Evolutionary conservation across 768 basidiomycete species (phyloP).

Genomic region (Phaeotremella skinneri): DNA sequence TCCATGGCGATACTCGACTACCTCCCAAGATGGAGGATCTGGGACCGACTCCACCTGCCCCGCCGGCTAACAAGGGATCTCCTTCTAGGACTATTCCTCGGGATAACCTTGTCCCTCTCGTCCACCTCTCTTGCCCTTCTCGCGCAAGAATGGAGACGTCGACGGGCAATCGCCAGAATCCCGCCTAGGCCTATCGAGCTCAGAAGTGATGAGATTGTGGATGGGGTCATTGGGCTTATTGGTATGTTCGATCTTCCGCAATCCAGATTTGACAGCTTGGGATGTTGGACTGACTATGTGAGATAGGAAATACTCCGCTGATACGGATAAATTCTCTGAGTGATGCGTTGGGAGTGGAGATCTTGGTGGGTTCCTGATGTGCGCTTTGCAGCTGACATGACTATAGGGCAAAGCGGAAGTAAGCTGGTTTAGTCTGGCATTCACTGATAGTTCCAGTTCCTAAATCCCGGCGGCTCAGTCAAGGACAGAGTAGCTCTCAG

Average conservation of each 20-base stretch:
- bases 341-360: constrained; percentile 85
- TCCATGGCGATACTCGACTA: background rate
- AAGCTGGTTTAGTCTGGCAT: constrained; percentile 9
- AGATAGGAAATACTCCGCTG: constrained; percentile 85
- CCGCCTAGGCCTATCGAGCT: constrained; percentile 49
- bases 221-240: constrained; percentile 76
- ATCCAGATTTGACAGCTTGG: background rate
- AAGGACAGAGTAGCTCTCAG: constrained; percentile 95
- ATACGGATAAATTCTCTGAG: constrained; percentile 88
- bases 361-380: constrained; percentile 57
- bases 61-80: constrained; percentile 42
- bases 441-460: constrained; percentile 59
- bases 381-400: background rate
- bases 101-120: constrained; percentile 72
- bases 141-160: constrained; percentile 57
- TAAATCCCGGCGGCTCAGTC: constrained; percentile 96
- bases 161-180: constrained; percentile 29
- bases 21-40: constrained; percentile 9
- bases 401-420: constrained; percentile 86
- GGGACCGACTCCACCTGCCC: constrained; percentile 28
- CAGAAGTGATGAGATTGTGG: constrained; percentile 69
- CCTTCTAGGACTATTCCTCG: constrained; percentile 62
- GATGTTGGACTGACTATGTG: constrained; percentile 9
- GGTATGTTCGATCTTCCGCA: constrained; percentile 55
- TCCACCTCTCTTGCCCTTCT: constrained; percentile 64